Percentiles rank a stretch among this genome's conserved stretches.
Conservation (phyloP, 768 basidiomycete genomes). For the Termitomyces sp. region DNA sequence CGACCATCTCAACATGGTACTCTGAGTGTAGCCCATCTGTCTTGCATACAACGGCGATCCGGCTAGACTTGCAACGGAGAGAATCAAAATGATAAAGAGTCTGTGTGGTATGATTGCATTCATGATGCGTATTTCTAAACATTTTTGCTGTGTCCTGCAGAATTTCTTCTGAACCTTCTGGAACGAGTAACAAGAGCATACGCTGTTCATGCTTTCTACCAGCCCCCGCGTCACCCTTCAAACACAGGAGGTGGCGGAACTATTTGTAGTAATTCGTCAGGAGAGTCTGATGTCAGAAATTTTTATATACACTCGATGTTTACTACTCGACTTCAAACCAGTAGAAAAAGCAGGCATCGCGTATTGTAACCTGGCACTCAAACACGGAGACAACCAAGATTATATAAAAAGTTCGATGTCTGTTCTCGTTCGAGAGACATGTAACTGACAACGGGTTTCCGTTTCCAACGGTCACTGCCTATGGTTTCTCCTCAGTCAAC, state of each 20-base stretch:
- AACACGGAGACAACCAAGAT: background rate
- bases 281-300: background rate
- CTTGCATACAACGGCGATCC: no score
- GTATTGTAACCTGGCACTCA: background rate
- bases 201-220: background rate
- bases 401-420: background rate
- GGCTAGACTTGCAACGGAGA: no score
- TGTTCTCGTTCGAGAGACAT: background rate
- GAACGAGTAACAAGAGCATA: background rate
- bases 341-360: background rate
- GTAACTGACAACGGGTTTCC: background rate
- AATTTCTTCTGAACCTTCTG: background rate
- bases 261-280: background rate
- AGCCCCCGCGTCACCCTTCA: background rate
- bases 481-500: background rate
- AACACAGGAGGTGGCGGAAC: background rate
- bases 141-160: background rate
- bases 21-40: background rate
- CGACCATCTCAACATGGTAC: no score
- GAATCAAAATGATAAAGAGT: no score
- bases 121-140: background rate
- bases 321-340: background rate
- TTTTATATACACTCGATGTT: background rate
- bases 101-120: background rate
- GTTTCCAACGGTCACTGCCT: background rate